A percentile compares a stretch with the other conserved stretches of the same genome.
Evolutionary conservation across 1,139 yeast species (phyloP).

Genomic region (Zygosaccharomyces pseudobailii): DNA sequence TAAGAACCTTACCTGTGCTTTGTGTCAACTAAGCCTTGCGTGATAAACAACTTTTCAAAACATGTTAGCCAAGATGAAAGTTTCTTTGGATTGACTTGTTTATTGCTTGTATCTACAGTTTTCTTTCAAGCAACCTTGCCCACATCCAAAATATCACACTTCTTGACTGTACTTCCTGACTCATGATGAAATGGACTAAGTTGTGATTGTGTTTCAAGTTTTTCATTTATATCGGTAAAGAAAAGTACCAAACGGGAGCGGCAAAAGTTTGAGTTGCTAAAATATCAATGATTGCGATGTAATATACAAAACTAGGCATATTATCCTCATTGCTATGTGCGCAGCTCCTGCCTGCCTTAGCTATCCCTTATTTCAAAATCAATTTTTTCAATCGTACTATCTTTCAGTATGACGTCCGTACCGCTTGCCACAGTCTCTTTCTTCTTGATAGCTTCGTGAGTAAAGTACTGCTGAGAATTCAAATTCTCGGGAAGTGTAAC

Average conservation of each 20-base stretch:
- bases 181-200: not conserved
- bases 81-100: not conserved
- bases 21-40: not conserved
- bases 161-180: not conserved
- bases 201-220: not conserved
- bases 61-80: not conserved
- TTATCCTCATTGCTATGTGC: not conserved
- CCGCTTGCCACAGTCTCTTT: not conserved
- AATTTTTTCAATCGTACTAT: not conserved
- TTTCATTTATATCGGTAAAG: not conserved
- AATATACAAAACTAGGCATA: not conserved
- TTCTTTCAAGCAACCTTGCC: not conserved
- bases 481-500: not conserved
- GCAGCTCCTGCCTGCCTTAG: not conserved
- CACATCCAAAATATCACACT: not conserved
- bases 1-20: not conserved
- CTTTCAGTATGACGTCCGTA: not conserved
- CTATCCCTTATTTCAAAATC: not conserved
- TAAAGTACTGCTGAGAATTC: not conserved
- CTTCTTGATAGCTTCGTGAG: not conserved
- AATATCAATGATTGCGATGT: not conserved
- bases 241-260: not conserved
- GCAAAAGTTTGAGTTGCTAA: not conserved
- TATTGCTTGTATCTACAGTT: not conserved
- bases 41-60: not conserved